phyloP scores from a whole-genome alignment of 106 monocot genomes.

The Dendrobium nobile region DNA sequence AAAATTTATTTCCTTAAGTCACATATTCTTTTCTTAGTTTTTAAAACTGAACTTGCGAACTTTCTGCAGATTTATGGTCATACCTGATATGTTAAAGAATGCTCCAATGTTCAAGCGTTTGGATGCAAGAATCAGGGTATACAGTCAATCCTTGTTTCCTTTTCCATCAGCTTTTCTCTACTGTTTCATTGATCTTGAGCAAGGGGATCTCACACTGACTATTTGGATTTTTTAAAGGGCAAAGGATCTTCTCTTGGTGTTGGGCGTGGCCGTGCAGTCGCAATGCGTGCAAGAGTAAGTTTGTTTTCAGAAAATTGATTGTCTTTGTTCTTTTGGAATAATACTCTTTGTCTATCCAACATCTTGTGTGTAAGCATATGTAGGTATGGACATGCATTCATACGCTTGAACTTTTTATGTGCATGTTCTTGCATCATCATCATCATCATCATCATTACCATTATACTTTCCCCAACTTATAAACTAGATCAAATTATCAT shows the following conservation, averaged over 20 bases:
- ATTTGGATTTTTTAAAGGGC: slow-evolving; percentile 23
- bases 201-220: not conserved
- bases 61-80: slow-evolving; percentile 53
- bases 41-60: not conserved
- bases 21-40: not conserved
- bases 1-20: not conserved
- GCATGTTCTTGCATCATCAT: not conserved
- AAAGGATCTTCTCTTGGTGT: slow-evolving; percentile 59
- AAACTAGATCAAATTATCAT: not conserved
- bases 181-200: not conserved
- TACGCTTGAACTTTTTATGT: not conserved
- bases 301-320: not conserved
- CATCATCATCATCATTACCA: not conserved
- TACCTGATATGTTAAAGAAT: slow-evolving; percentile 72
- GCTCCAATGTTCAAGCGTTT: slow-evolving; percentile 68
- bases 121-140: slow-evolving; percentile 62
- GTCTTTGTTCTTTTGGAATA: not conserved
- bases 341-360: not conserved
- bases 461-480: not conserved
- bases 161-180: not conserved
- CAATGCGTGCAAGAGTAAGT: slow-evolving; percentile 57
- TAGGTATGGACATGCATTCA: not conserved
- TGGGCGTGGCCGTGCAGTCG: slow-evolving; percentile 65
- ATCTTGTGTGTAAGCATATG: not conserved
- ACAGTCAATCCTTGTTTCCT: not conserved